Evolutionary conservation across 495 filamentous ascomycete species (phyloP), one percentile per base, ranked within the genome.

Genomic region (Lasiosphaeria miniovina): DNA sequence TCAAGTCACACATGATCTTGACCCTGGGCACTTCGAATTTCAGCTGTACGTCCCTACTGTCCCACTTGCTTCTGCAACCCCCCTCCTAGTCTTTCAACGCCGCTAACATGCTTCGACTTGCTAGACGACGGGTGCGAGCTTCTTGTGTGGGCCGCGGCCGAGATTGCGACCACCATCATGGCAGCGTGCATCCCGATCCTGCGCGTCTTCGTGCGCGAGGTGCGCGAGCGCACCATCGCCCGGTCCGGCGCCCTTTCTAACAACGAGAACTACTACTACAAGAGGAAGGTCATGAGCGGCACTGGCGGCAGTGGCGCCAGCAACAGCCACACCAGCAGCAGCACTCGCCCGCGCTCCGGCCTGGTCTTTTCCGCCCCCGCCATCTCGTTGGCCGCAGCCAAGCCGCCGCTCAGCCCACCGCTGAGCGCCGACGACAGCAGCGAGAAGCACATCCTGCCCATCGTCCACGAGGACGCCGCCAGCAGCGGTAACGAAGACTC

Each of bases 311-410:
- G 34, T 10, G 36, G 88, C 14, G 84, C 80, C 58, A 75, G 83
- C 15, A 80, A 84, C 68, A 75, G 81, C 10, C 87, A 88, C 62
- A 71, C 66, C 24, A 88, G 88, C 74, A 87, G 14, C 8, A 41
- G 43, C 82, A 57, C 78, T 88, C 59, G 81, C 88, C 65, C 76
- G 87, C 43, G 75, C 84, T 1, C 12, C 51, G 32, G 32, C 17
- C 17, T 10, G 32, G 11, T 6, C 5, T 7, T 11, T 14, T 12
- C 51, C 3, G 4, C 32, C 24, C 51, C 51, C 32, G 17, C 36
- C 8, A n/a, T 36, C 8, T 8, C 14, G 6, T n/a, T 32, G 8
- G 48, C 31, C 48, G 9, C 3, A 49, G 3, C 48, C 48, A 31
- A 53, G 6, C 32, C 51, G 4, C 51, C 33, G 8, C 51, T 38